Base-by-base conservation (phyloP, 768 basidiomycete genomes). In the Gloeopeniophorella convolvens region DNA sequence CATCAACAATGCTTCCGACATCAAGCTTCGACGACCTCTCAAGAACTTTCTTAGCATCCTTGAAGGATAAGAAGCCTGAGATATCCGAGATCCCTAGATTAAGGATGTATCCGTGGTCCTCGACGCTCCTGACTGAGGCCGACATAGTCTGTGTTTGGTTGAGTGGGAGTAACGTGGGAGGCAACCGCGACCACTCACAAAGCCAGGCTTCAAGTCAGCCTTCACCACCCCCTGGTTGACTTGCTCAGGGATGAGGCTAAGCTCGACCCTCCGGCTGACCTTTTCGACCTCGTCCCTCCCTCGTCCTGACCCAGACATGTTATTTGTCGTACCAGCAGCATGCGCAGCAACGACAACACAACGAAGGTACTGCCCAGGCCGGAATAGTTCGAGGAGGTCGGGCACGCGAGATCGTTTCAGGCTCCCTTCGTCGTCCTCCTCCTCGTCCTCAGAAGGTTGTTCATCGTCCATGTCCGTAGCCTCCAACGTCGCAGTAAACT, bases 51-150 rank as follows among this genome's bases (percentile, higher is more conserved):
- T 74, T 68, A 1, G 76, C 73, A 37, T 90, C 85, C 60, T 83
- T 82, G 71, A 88, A 89, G 2, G 84, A 75, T 40, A 98, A 64
- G 67, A 97, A 99, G 34, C 89, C 89, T 51, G 89, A 79, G 28
- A 89, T 66, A n/a, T 77, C 82, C 9, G 80, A 65, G 15, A 96
- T 61, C 2, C 93, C 95, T 32, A 96, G 70, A 57, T 93, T 89
- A 7, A 99, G 73, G 48, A 85, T 78, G 68, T 95, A 97, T 1
- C 96, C 94, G 64, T 96, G 90, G 61, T 98, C 96, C 69, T 99
- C 96, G 15, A 88, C 70, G 60, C 85, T 89, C 67, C 82, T 83
- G 42, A 95, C 74, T 28, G 83, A 79, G 11, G 81, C 88, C 0
- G 83, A 77, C 37, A 96, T 61, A 18, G 81, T 82, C 91, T 94